phyloP scores from a whole-genome alignment of 345 rosid species.

The Bretschneidera sinensis region DNA sequence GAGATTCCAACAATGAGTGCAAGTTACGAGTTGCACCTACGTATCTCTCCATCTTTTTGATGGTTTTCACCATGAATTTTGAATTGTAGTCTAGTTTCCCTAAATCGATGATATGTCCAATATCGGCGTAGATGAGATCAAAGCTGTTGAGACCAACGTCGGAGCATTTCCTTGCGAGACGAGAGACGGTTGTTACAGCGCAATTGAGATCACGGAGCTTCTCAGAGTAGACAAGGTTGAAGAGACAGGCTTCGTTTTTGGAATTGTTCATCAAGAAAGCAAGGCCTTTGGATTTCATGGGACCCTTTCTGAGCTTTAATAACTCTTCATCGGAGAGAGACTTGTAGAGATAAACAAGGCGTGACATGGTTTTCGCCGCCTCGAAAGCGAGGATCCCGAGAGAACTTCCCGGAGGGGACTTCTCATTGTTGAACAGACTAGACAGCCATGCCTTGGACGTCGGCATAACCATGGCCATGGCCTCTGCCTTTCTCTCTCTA shows the following conservation, averaged over 20 bases:
- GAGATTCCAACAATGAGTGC: constrained; percentile 19
- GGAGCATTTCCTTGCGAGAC: constrained; percentile 31
- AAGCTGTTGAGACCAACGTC: constrained; percentile 19
- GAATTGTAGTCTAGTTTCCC: constrained; percentile 19
- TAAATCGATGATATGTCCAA: constrained; percentile 13
- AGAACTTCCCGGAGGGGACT: constrained; percentile 9
- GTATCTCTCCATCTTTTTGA: constrained; percentile 39
- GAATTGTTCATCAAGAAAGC: constrained; percentile 30
- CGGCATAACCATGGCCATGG: background rate
- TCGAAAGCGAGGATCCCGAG: constrained; percentile 49
- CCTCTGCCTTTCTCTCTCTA: too few species aligned
- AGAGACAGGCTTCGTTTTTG: constrained; percentile 28
- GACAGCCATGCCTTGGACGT: background rate
- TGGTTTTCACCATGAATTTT: constrained; percentile 15
- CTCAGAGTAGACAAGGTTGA: constrained; percentile 36
- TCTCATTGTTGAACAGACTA: constrained; percentile 4
- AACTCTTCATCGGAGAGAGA: constrained; percentile 33
- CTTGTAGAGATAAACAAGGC: constrained; percentile 31
- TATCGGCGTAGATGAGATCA: constrained; percentile 21
- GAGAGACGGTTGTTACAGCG: constrained; percentile 22
- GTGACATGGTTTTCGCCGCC: constrained; percentile 44
- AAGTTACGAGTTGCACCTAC: constrained; percentile 25
- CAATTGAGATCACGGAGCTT: constrained; percentile 40
- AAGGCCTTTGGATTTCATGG: constrained; percentile 37
- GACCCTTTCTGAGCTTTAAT: constrained; percentile 19